These are phyloP conservation scores for Myriosclerotinia duriaeana DNA, from an alignment of 2,329 filamentous ascomycete species.

Conservation along the genomic window DNA sequence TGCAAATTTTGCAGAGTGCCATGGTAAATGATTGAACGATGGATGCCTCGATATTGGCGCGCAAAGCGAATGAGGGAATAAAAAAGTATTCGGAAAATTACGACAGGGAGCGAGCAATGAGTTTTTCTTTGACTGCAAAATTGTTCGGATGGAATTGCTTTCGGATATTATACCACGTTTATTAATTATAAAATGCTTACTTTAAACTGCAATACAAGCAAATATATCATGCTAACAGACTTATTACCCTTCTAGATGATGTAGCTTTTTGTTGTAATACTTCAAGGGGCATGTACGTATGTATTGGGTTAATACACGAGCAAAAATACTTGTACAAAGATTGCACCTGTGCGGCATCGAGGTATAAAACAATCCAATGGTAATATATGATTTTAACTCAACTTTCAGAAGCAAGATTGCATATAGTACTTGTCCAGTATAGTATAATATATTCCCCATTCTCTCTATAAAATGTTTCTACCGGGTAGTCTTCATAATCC, in stretches of 20 bases:
- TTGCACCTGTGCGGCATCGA: neutral
- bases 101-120: neutral
- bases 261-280: too few species aligned
- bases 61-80: too few species aligned
- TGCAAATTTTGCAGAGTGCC: too few species aligned
- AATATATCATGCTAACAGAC: neutral
- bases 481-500: neutral
- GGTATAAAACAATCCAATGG: neutral
- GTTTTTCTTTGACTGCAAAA: neutral
- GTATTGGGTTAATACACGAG: too few species aligned
- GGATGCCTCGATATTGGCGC: neutral
- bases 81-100: neutral
- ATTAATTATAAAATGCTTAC: neutral
- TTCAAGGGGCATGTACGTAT: neutral
- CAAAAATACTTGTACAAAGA: neutral
- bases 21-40: neutral
- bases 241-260: too few species aligned
- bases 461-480: neutral
- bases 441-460: neutral
- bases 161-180: conserved; percentile 4
- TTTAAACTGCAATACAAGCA: neutral
- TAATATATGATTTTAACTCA: neutral
- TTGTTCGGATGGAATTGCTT: neutral
- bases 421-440: neutral
- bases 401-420: neutral